phyloP scores from a whole-genome alignment of 108 stramenopile species.

The Nitzschia inconspicua region DNA sequence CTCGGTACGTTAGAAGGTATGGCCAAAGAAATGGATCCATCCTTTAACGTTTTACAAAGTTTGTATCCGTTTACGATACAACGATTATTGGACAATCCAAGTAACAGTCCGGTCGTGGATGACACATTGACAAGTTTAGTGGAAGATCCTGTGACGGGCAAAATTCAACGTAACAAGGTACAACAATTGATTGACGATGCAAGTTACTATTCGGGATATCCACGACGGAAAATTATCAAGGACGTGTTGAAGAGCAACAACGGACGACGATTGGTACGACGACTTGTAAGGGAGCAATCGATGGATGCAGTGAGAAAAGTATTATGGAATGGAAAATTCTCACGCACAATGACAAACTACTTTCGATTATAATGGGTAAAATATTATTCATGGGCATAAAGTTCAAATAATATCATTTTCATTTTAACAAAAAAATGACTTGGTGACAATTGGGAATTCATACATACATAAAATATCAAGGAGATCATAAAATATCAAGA shows the following conservation, averaged over 20 bases:
- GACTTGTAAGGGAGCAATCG: conserved; percentile 26
- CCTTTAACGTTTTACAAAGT: conserved; percentile 63
- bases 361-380: too few relatives aligned
- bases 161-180: conserved; percentile 41
- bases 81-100: conserved; percentile 57
- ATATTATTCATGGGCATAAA: too few relatives aligned
- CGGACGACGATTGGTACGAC: conserved; percentile 38
- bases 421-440: too few relatives aligned
- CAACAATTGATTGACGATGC: conserved; percentile 46
- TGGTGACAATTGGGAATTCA: too few relatives aligned
- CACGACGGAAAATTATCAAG: conserved; percentile 41
- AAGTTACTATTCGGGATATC: conserved; percentile 48
- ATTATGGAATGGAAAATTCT: too few relatives aligned
- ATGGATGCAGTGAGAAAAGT: too few relatives aligned
- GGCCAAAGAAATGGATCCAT: conserved; percentile 60
- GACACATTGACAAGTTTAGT: conserved; percentile 48
- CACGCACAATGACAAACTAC: too few relatives aligned
- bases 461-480: too few relatives aligned
- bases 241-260: conserved; percentile 50
- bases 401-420: too few relatives aligned
- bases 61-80: conserved; percentile 68
- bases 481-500: too few relatives aligned
- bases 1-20: conserved; percentile 70
- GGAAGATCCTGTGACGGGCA: conserved; percentile 32
- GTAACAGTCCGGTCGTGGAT: conserved; percentile 50